Evolutionary conservation across 2,329 filamentous ascomycete genomes (phyloP).

Genomic region (Pseudogymnoascus sp.): DNA sequence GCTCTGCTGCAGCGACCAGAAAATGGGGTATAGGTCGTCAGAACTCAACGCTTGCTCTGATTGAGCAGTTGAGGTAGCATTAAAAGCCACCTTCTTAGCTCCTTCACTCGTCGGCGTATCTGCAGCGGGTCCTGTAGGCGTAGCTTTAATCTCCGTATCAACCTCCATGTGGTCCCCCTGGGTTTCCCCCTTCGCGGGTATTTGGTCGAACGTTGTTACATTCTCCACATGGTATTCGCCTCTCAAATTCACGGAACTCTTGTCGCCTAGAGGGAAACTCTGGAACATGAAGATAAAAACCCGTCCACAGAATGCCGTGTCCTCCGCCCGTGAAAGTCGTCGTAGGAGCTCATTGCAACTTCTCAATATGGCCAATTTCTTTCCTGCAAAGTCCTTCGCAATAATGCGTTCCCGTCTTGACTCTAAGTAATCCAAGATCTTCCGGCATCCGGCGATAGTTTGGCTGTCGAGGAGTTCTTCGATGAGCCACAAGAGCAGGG

Average conservation of each 20-base stretch:
- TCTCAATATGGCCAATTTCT: constrained; percentile 81
- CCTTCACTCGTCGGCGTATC: constrained; percentile 23
- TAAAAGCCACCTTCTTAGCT: constrained; percentile 38
- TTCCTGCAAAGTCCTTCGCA: constrained; percentile 69
- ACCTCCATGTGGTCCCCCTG: constrained; percentile 56
- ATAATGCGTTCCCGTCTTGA: constrained; percentile 85
- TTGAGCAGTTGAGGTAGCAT: constrained; percentile 33
- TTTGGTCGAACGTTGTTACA: constrained; percentile 72
- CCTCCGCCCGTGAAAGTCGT: constrained; percentile 86
- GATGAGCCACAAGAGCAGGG: constrained; percentile 78
- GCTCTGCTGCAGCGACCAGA: constrained; percentile 86
- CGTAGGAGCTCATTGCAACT: constrained; percentile 94
- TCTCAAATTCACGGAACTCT: constrained; percentile 91
- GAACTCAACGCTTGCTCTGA: constrained; percentile 51
- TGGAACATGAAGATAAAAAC: constrained; percentile 99
- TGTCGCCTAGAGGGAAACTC: constrained; percentile 91
- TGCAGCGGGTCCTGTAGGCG: constrained; percentile 10
- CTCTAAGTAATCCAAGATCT: constrained; percentile 90
- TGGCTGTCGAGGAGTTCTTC: constrained; percentile 96
- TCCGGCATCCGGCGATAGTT: constrained; percentile 83
- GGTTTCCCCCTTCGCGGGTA: constrained; percentile 28
- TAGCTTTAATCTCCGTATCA: constrained; percentile 40
- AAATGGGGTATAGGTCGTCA: constrained; percentile 74
- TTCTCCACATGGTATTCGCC: constrained; percentile 97
- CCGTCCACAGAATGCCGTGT: constrained; percentile 92